These are phyloP conservation scores for Maudiozyma barnettii DNA, from an alignment of 805 yeast genomes.

Conservation along the genomic window DNA sequence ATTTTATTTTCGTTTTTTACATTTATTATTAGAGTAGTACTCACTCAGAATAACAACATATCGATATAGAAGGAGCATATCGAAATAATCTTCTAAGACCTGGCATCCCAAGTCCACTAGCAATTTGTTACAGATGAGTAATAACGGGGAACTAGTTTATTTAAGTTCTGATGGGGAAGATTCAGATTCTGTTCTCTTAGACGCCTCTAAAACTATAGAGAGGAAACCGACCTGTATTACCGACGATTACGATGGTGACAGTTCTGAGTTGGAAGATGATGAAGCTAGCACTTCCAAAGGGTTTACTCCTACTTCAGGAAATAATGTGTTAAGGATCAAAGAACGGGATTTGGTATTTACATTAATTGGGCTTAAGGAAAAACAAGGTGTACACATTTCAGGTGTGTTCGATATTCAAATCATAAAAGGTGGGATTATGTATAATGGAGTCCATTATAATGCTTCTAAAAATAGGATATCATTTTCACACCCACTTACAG, in stretches of 20 bases:
- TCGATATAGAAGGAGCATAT: no score
- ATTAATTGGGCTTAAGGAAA: conserved; percentile 18
- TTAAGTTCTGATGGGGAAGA: conserved; percentile 3
- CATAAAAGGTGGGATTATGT: conserved; percentile 27
- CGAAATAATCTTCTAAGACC: no score
- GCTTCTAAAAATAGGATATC: conserved; percentile 15
- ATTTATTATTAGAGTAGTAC: no score
- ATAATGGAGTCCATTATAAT: conserved; percentile 25
- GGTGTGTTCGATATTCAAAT: conserved; percentile 23
- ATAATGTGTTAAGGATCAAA: conserved; percentile 10
- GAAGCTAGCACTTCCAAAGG: neutral
- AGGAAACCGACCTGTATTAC: conserved; percentile 10
- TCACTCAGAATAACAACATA: no score
- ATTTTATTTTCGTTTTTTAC: no score
- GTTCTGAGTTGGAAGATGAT: neutral
- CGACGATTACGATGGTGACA: conserved; percentile 12
- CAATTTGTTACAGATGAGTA: neutral
- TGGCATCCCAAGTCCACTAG: no score
- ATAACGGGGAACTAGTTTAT: conserved; percentile 4
- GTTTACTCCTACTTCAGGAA: conserved; percentile 8
- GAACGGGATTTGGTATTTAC: conserved; percentile 6
- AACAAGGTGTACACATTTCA: conserved; percentile 18
- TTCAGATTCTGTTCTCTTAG: conserved; percentile 6
- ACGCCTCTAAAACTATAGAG: conserved; percentile 3
- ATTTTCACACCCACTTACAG: conserved; percentile 25